Conservation (phyloP, 805 yeast species). For the Saccharomycopsis fodiens region DNA sequence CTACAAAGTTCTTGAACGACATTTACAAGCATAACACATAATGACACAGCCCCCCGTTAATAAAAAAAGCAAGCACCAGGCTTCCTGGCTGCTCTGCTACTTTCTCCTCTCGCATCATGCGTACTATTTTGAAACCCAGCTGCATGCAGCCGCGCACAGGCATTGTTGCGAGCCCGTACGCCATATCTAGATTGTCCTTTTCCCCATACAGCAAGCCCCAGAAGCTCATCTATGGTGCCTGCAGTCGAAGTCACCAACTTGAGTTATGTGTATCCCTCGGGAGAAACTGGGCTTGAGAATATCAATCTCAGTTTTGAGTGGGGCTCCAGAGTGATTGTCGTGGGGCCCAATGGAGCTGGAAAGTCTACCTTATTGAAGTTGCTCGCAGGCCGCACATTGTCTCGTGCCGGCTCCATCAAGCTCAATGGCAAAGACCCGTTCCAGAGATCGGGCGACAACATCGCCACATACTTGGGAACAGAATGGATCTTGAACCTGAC, state of each 20-base stretch:
- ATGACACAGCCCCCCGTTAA: no score
- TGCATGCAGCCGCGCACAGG: no score
- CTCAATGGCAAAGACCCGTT: slow-evolving; percentile 91
- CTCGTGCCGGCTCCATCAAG: slow-evolving; percentile 49
- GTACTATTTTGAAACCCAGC: no score
- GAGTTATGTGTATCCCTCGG: slow-evolving; percentile 59
- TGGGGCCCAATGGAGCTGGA: slow-evolving; percentile 98
- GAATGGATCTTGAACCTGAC: slow-evolving; percentile 95
- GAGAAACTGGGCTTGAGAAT: slow-evolving; percentile 59
- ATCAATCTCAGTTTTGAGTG: slow-evolving; percentile 56
- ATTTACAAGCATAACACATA: not conserved
- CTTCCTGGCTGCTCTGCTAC: no score
- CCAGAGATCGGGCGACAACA: slow-evolving; percentile 42
- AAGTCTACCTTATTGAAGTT: slow-evolving; percentile 82
- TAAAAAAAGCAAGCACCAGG: no score
- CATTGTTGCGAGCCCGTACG: no score
- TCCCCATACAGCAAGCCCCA: no score
- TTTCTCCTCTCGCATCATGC: no score
- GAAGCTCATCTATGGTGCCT: no score
- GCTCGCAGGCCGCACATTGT: slow-evolving; percentile 84
- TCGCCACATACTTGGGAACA: slow-evolving; percentile 82
- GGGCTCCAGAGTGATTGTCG: slow-evolving; percentile 66
- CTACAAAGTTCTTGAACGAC: slow-evolving; percentile 7
- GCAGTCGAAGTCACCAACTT: slow-evolving; percentile 61
- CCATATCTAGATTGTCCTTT: no score